Evolutionary conservation across 2,329 filamentous ascomycete species (phyloP), one percentile per base, ranked within the genome.

Genomic region (Byssochlamys sp.): DNA sequence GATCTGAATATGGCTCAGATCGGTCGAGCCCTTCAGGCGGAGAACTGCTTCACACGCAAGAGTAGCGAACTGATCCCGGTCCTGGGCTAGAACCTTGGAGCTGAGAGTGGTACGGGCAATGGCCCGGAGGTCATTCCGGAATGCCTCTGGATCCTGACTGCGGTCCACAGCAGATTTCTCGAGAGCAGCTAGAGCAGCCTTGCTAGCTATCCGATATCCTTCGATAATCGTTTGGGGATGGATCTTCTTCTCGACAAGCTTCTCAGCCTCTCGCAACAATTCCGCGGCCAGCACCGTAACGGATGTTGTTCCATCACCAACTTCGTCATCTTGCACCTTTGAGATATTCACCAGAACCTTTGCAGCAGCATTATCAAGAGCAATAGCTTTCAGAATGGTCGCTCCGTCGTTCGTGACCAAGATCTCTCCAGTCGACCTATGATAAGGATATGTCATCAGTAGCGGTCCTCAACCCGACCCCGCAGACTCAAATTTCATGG

Each of bases 211-310:
- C 79, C 94, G 85, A 82, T 95, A 99, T 55, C 94, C 94, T 71
- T 99, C 94, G 70, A 99, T 99, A 75, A 99, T 99, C 55, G 94
- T 97, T 81, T 99, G 94, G 55, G 94, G 94, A 76, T 99, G 94
- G 68, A 99, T 96, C 80, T 97, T 97, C 80, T 92, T 91, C 79
- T 95, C 89, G 65, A 99, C 90, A 54, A 99, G 84, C 79, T 95
- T 92, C 80, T 99, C 94, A 53, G 94, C 94, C 77, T 99, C 94
- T 62, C 94, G 87, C 63, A 99, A 82, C 59, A 99, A 83, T 79
- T 99, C 94, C 59, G 94, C 94, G 45, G 94, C 91, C 62, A 99
- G 81, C 14, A 99, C 94, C 50, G 94, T 88, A 57, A 99, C 94
- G n/a, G 91, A 97, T 25, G 94, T 99, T 52, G 94, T 99, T 59